These are phyloP conservation scores for Paraurostyla sp. DNA, from an alignment of 73 alveolate species.

Conservation along the genomic window DNA sequence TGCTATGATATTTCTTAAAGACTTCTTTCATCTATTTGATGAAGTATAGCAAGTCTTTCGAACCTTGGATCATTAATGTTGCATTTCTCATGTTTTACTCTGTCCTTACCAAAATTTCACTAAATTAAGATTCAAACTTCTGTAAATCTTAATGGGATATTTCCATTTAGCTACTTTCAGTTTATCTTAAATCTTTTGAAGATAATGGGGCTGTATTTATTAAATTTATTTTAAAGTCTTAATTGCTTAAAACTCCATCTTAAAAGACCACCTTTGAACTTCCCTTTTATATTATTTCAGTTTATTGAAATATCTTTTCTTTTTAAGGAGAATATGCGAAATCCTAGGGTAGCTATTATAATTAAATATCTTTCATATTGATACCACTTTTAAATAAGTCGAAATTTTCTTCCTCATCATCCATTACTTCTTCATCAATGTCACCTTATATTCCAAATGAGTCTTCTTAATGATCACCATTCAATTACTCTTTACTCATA, in stretches of 20 bases:
- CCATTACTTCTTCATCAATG: neutral
- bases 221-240: neutral
- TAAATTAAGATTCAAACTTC: neutral
- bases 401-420: neutral
- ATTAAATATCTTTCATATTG: neutral
- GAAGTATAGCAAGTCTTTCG: neutral
- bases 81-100: neutral
- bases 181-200: neutral
- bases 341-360: neutral
- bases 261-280: neutral
- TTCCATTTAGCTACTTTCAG: neutral
- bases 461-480: neutral
- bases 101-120: neutral
- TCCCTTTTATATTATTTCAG: neutral
- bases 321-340: constrained; percentile 2
- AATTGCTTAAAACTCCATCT: neutral
- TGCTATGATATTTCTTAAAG: neutral
- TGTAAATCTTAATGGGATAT: constrained; percentile 2
- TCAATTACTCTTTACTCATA: neutral
- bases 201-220: too few relatives aligned
- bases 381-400: neutral
- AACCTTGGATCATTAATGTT: neutral
- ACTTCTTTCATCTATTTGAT: neutral
- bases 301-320: neutral
- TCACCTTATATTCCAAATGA: neutral